Evolutionary conservation across 129 eudicot species (phyloP).

Genomic region (Mikania micrantha): DNA sequence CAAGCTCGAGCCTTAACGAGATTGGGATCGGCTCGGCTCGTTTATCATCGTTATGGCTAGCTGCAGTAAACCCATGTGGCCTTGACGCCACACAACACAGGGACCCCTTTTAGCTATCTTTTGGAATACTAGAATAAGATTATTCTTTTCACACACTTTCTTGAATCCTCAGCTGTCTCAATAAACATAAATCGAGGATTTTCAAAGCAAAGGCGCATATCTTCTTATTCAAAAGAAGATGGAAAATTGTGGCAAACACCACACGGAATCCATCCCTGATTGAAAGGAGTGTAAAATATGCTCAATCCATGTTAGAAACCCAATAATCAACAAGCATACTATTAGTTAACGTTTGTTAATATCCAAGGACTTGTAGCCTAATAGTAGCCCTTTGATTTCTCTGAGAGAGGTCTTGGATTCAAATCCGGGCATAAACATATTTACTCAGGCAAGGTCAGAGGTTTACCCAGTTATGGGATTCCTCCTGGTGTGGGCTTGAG

Average conservation of each 20-base stretch:
- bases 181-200: not conserved
- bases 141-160: not conserved
- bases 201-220: constrained; percentile 1
- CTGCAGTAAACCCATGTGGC: constrained; percentile 93
- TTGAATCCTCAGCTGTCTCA: constrained; percentile 7
- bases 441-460: too few relatives aligned
- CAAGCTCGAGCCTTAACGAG: too few relatives aligned
- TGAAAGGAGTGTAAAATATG: not conserved
- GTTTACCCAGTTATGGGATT: too few relatives aligned
- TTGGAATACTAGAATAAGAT: constrained; percentile 16
- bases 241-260: not conserved
- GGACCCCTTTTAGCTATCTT: constrained; percentile 94
- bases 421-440: too few relatives aligned
- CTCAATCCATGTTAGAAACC: not conserved
- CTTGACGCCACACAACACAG: constrained; percentile 99
- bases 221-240: not conserved
- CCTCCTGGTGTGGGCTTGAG: too few relatives aligned
- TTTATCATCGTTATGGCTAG: constrained; percentile 74
- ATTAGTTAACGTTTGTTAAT: not conserved
- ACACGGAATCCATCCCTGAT: not conserved
- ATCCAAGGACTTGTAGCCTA: too few relatives aligned
- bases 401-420: too few relatives aligned
- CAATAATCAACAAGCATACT: not conserved
- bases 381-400: too few relatives aligned
- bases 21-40: too few relatives aligned